These are phyloP conservation scores for Leccinellum albellum DNA, from an alignment of 768 basidiomycete genomes.

Conservation along the genomic window DNA sequence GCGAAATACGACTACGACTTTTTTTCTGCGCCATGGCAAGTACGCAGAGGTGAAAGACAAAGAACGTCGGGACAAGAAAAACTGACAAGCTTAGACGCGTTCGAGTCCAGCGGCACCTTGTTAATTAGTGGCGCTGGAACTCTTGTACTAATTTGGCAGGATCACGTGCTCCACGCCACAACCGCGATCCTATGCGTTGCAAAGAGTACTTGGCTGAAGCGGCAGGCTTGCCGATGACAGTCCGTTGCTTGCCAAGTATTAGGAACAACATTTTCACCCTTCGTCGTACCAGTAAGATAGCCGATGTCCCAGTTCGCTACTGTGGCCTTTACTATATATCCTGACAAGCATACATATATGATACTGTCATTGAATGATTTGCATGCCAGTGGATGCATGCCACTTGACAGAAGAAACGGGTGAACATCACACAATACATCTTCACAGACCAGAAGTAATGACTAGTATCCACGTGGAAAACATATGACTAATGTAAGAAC, in stretches of 20 bases:
- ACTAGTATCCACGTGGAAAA: background rate
- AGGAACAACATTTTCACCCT: background rate
- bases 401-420: too few species aligned
- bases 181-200: slow-evolving; percentile 27
- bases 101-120: slow-evolving; percentile 14
- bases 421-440: background rate
- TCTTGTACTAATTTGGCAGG: background rate
- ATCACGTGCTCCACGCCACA: slow-evolving; percentile 32
- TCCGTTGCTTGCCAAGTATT: background rate
- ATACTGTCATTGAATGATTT: background rate
- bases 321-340: too few species aligned
- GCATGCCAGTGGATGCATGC: background rate
- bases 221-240: background rate
- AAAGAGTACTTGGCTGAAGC: too few species aligned
- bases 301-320: background rate
- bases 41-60: slow-evolving; percentile 2
- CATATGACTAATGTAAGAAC: background rate
- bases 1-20: slow-evolving; percentile 10
- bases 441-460: background rate
- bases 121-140: slow-evolving; percentile 27
- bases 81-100: slow-evolving; percentile 4
- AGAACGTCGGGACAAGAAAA: slow-evolving; percentile 17
- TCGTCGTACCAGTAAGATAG: background rate
- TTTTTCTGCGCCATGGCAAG: slow-evolving; percentile 24
- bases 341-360: too few species aligned